Conservation (phyloP, 2,329 filamentous ascomycete species). For the Paracamarosporium sp. region DNA sequence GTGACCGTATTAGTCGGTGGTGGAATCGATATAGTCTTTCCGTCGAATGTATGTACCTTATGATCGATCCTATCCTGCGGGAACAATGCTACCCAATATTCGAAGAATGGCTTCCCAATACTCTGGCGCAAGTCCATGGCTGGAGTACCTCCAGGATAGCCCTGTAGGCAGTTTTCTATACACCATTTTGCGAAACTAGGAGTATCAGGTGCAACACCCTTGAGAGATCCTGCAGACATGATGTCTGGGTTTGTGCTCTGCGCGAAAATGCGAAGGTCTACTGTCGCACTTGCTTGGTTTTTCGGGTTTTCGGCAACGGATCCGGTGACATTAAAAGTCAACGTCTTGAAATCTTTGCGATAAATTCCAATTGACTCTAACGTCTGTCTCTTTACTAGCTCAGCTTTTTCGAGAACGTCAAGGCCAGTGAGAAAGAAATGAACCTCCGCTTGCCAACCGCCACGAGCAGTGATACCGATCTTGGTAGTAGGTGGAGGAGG, state of each 20-base stretch:
- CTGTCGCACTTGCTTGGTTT: constrained; percentile 38
- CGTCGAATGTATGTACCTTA: constrained; percentile 16
- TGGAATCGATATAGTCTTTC: constrained; percentile 15
- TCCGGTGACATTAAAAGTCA: constrained; percentile 35
- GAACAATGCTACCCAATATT: constrained; percentile 25
- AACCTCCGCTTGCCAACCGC: constrained; percentile 31
- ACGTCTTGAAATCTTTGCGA: constrained; percentile 13
- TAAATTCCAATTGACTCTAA: constrained; percentile 16
- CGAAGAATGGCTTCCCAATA: constrained; percentile 21
- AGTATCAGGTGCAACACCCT: constrained; percentile 15
- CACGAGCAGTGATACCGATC: constrained; percentile 24
- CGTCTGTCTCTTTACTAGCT: constrained; percentile 17
- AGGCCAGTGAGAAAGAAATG: constrained; percentile 24
- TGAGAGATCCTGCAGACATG: constrained; percentile 16
- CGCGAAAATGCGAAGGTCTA: constrained; percentile 37
- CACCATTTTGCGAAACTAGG: constrained; percentile 18
- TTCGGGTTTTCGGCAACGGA: constrained; percentile 25
- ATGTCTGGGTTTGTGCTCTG: constrained; percentile 16
- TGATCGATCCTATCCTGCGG: constrained; percentile 21
- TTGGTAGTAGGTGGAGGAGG: constrained; percentile 58
- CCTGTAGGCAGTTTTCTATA: constrained; percentile 38
- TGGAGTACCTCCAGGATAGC: constrained; percentile 48
- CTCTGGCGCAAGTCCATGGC: constrained; percentile 18
- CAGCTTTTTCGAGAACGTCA: constrained; percentile 23
- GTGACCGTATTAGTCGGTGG: constrained; percentile 11